These are phyloP conservation scores for Pilasporangium apinafurcum DNA, from an alignment of 352 stramenopile genomes.

Conservation along the genomic window DNA sequence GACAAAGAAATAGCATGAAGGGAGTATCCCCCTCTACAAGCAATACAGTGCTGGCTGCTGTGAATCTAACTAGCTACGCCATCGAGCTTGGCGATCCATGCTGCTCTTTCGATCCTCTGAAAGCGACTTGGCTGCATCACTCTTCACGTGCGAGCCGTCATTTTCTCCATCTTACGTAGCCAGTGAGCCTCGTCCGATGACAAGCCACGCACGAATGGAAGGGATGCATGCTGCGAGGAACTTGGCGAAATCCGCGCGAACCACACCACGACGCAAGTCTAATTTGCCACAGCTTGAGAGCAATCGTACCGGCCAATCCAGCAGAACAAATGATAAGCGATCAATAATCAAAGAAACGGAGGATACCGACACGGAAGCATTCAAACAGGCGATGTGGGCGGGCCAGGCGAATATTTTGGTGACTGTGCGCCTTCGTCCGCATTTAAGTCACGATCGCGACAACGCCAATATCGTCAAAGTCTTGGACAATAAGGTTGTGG, in stretches of 20 bases:
- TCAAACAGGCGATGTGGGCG: conserved; percentile 81
- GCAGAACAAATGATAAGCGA: too few relatives aligned
- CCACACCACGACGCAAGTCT: conserved; percentile 5
- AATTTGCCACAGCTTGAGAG: conserved; percentile 14
- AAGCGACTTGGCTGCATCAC: too few relatives aligned
- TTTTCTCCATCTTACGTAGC: too few relatives aligned
- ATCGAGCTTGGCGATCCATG: too few relatives aligned
- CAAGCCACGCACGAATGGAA: conserved; percentile 21
- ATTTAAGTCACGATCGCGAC: conserved; percentile 67
- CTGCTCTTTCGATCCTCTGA: conserved; percentile 7
- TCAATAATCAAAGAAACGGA: neutral
- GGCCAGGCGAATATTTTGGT: conserved; percentile 87
- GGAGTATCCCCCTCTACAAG: too few relatives aligned
- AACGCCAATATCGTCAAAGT: conserved; percentile 77
- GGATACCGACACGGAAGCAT: conserved; percentile 49
- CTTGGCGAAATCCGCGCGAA: neutral
- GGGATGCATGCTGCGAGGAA: neutral
- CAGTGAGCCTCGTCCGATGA: conserved; percentile 9
- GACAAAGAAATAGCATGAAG: too few relatives aligned
- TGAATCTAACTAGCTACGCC: too few relatives aligned
- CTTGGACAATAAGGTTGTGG: conserved; percentile 78
- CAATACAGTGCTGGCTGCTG: too few relatives aligned
- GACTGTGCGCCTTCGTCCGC: conserved; percentile 79
- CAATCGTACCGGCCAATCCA: too few relatives aligned
- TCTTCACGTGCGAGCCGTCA: too few relatives aligned